phyloP scores from a whole-genome alignment of 768 basidiomycete species.

The Naematelia aurantialba region DNA sequence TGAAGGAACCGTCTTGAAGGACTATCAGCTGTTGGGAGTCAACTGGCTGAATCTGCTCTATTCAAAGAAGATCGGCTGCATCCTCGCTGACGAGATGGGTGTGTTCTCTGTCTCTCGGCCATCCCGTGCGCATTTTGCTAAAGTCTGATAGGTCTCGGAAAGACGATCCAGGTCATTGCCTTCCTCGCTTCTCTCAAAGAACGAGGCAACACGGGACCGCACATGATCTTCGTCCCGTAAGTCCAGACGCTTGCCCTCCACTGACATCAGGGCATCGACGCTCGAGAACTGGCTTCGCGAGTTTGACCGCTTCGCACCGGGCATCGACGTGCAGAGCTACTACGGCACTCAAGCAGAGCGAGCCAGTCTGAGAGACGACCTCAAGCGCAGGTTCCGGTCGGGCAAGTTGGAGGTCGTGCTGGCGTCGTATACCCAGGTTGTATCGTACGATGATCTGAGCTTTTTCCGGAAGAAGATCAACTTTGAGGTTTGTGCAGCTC shows the following conservation, averaged over 20 bases:
- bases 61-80: conserved; percentile 75
- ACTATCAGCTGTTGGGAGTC: conserved; percentile 94
- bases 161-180: conserved; percentile 97
- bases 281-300: conserved; percentile 98
- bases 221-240: conserved; percentile 91
- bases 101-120: conserved; percentile 10
- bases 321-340: conserved; percentile 80
- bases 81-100: conserved; percentile 99
- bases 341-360: conserved; percentile 91
- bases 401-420: conserved; percentile 85
- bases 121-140: conserved; percentile 4
- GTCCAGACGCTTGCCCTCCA: conserved; percentile 52
- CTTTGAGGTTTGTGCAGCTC: conserved; percentile 71
- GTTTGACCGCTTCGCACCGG: conserved; percentile 83
- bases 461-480: conserved; percentile 78
- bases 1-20: conserved; percentile 74
- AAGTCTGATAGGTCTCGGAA: conserved; percentile 72
- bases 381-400: conserved; percentile 59
- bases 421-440: conserved; percentile 93
- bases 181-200: conserved; percentile 88
- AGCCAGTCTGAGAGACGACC: conserved; percentile 64
- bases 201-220: conserved; percentile 71
- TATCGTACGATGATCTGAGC: conserved; percentile 79
- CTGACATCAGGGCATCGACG: conserved; percentile 71
- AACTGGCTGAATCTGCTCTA: conserved; percentile 94